Conservation (phyloP, 768 basidiomycete genomes). For the Phanerochaete sordida region DNA sequence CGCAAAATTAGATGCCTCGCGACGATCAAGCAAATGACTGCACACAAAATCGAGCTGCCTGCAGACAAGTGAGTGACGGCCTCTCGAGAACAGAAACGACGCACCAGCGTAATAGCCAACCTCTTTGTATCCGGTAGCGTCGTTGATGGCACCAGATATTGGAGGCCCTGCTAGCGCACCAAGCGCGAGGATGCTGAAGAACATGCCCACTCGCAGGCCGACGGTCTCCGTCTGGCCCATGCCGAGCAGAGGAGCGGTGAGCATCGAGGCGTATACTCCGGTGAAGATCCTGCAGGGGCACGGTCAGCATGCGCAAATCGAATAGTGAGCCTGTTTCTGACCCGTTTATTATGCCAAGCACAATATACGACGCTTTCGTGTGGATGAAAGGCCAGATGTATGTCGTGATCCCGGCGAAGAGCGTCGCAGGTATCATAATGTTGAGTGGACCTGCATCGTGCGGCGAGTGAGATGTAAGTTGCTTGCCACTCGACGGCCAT, state of each 20-base stretch:
- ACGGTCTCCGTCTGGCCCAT: conserved; percentile 60
- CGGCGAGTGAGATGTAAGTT: background rate
- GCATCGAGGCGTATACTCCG: conserved; percentile 57
- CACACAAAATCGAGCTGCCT: conserved; percentile 38
- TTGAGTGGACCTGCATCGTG: conserved; percentile 53
- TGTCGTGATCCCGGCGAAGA: conserved; percentile 53
- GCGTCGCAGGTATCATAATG: conserved; percentile 61
- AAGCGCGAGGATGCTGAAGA: conserved; percentile 54
- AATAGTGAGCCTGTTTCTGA: no score
- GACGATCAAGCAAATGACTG: conserved; percentile 37
- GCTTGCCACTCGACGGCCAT: background rate
- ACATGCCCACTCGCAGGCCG: conserved; percentile 64
- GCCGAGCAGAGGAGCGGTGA: conserved; percentile 54
- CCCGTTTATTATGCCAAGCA: conserved; percentile 63
- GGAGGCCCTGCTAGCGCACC: conserved; percentile 70
- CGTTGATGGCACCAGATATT: conserved; percentile 66
- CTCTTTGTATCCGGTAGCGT: conserved; percentile 46
- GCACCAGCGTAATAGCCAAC: conserved; percentile 21
- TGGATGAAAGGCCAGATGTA: conserved; percentile 68
- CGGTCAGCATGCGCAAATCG: no score
- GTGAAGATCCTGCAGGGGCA: conserved; percentile 44
- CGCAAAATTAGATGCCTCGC: conserved; percentile 39
- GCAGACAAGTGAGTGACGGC: background rate
- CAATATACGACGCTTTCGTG: conserved; percentile 42
- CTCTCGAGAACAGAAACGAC: conserved; percentile 8